phyloP scores from a whole-genome alignment of 192 early-diverging fungal genomes.

The Coemansia sp. region DNA sequence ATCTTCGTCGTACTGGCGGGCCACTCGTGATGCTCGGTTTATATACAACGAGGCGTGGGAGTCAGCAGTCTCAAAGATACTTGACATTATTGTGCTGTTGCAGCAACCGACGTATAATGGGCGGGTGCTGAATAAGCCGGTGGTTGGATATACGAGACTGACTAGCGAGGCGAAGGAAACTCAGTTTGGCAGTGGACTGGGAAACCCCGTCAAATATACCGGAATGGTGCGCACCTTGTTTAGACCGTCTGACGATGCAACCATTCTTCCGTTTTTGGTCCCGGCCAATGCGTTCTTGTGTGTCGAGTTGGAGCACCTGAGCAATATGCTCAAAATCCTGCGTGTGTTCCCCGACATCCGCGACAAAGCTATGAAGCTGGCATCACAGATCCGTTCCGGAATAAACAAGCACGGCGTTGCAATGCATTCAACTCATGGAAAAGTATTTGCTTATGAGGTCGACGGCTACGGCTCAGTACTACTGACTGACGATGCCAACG shows the following conservation, averaged over 20 bases:
- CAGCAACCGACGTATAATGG: constrained; percentile 39
- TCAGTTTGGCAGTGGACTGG: constrained; percentile 40
- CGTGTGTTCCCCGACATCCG: constrained; percentile 37
- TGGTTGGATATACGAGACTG: constrained; percentile 17
- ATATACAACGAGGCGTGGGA: constrained; percentile 45
- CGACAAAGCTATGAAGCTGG: constrained; percentile 34
- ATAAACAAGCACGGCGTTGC: constrained; percentile 56
- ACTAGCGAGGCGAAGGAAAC: constrained; percentile 38
- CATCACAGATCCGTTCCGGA: constrained; percentile 55
- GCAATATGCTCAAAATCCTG: constrained; percentile 39
- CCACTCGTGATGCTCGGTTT: constrained; percentile 52
- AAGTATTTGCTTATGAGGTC: constrained; percentile 68
- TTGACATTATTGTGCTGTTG: constrained; percentile 41
- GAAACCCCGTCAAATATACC: constrained; percentile 44
- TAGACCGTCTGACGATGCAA: constrained; percentile 46
- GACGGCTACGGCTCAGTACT: constrained; percentile 66
- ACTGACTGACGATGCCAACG: constrained; percentile 73
- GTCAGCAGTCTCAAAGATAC: constrained; percentile 47
- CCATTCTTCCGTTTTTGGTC: constrained; percentile 44
- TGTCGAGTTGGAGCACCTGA: constrained; percentile 57
- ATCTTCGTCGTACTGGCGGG: constrained; percentile 54
- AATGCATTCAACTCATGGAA: constrained; percentile 55
- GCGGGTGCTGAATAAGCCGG: constrained; percentile 9
- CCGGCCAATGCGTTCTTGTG: constrained; percentile 56
- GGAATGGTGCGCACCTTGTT: constrained; percentile 48